Evolutionary conservation across 2,329 filamentous ascomycete genomes (phyloP).

Genomic region (Periconia macrospinosa): DNA sequence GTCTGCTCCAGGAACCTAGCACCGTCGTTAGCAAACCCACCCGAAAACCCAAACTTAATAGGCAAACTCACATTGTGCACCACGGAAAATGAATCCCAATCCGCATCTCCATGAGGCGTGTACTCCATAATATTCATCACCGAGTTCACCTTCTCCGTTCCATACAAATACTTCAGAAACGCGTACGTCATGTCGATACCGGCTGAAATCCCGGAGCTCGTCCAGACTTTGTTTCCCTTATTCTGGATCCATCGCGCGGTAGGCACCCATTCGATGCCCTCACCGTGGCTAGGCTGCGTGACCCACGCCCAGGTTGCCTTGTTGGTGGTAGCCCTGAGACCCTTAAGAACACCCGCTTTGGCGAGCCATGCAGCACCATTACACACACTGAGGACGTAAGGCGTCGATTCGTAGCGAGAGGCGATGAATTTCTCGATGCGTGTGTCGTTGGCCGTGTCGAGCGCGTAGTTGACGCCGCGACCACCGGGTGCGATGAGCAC

Average conservation of each 20-base stretch:
- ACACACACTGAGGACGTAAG: slow-evolving; percentile 64
- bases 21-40: not conserved
- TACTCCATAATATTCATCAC: slow-evolving; percentile 60
- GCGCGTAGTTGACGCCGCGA: slow-evolving; percentile 42
- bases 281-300: slow-evolving; percentile 46
- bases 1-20: slow-evolving; percentile 5
- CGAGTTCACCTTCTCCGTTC: slow-evolving; percentile 48
- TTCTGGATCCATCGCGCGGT: slow-evolving; percentile 60
- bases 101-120: slow-evolving; percentile 51
- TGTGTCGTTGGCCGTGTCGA: slow-evolving; percentile 13
- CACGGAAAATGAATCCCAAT: slow-evolving; percentile 55
- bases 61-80: slow-evolving; percentile 15
- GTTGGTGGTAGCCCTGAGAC: slow-evolving; percentile 64
- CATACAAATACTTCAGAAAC: slow-evolving; percentile 56
- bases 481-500: slow-evolving; percentile 67
- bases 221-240: slow-evolving; percentile 66
- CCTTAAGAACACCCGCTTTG: slow-evolving; percentile 59
- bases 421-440: slow-evolving; percentile 50
- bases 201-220: slow-evolving; percentile 61
- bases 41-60: not conserved
- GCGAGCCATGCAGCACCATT: slow-evolving; percentile 62
- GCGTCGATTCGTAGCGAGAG: slow-evolving; percentile 49
- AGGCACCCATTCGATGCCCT: slow-evolving; percentile 59
- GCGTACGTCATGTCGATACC: slow-evolving; percentile 62
- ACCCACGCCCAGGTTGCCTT: slow-evolving; percentile 54